These are phyloP conservation scores for Annona cherimola DNA, from an alignment of 164 flowering plant genomes.

Conservation along the genomic window DNA sequence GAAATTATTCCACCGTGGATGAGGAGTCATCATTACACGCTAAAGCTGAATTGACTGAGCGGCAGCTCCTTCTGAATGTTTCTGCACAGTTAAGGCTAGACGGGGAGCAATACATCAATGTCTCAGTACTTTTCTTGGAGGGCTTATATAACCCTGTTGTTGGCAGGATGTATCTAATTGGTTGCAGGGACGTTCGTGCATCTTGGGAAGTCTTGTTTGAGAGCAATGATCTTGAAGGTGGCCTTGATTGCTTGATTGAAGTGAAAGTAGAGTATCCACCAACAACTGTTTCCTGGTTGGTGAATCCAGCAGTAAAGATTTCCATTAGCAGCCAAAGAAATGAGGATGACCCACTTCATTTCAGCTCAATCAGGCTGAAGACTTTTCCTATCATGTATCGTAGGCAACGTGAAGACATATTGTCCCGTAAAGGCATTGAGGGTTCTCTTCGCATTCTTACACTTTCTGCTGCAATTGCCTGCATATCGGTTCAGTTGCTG, in stretches of 20 bases:
- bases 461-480: constrained; percentile 59
- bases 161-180: constrained; percentile 81
- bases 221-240: constrained; percentile 75
- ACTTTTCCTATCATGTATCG: constrained; percentile 69
- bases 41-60: constrained; percentile 52
- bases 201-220: constrained; percentile 49
- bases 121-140: constrained; percentile 58
- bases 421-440: constrained; percentile 66
- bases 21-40: constrained; percentile 31
- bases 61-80: constrained; percentile 75
- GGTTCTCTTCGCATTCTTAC: constrained; percentile 68
- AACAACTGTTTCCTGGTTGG: constrained; percentile 60
- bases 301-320: constrained; percentile 61
- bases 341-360: constrained; percentile 72
- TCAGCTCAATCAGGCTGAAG: constrained; percentile 42
- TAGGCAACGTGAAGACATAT: constrained; percentile 63
- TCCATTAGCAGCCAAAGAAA: constrained; percentile 67
- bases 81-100: constrained; percentile 59
- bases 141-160: constrained; percentile 69
- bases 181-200: constrained; percentile 83
- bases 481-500: constrained; percentile 59
- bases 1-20: constrained; percentile 22
- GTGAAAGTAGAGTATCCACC: constrained; percentile 78
- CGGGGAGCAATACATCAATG: constrained; percentile 35
- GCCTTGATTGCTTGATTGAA: constrained; percentile 76